Percentiles rank a stretch among this genome's conserved stretches.
phyloP scores from a whole-genome alignment of 805 yeast species.

The Kluyveromyces siamensis region DNA sequence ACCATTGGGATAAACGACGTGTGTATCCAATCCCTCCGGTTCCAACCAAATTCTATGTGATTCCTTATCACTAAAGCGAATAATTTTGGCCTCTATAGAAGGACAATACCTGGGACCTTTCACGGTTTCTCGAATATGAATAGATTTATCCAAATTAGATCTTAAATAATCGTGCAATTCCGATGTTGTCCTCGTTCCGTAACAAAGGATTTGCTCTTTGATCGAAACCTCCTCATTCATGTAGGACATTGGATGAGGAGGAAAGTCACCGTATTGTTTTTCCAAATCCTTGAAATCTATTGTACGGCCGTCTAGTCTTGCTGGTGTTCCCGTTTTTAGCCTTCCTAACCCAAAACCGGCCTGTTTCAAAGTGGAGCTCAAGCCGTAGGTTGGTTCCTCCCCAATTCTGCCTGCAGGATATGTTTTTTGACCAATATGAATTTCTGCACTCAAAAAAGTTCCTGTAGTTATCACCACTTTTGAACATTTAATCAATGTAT shows the following conservation, averaged over 20 bases:
- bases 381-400: slow-evolving; percentile 84
- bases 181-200: slow-evolving; percentile 70
- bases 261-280: slow-evolving; percentile 71
- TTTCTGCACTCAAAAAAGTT: slow-evolving; percentile 89
- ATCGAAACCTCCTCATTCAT: slow-evolving; percentile 62
- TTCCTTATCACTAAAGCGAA: slow-evolving; percentile 66
- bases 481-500: slow-evolving; percentile 45
- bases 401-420: slow-evolving; percentile 92
- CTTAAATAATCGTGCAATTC: slow-evolving; percentile 62
- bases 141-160: slow-evolving; percentile 66
- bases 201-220: slow-evolving; percentile 55
- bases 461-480: slow-evolving; percentile 91
- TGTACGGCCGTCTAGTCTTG: slow-evolving; percentile 64
- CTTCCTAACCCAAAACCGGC: slow-evolving; percentile 83
- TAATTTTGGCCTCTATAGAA: slow-evolving; percentile 82
- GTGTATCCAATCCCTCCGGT: slow-evolving; percentile 87
- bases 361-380: slow-evolving; percentile 64
- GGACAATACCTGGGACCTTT: slow-evolving; percentile 98
- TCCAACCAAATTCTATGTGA: slow-evolving; percentile 89
- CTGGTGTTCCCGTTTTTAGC: slow-evolving; percentile 95
- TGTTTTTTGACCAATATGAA: slow-evolving; percentile 75
- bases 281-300: slow-evolving; percentile 58
- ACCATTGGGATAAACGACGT: slow-evolving; percentile 93
- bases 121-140: slow-evolving; percentile 88
- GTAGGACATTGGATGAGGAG: slow-evolving; percentile 86